Base-by-base conservation (phyloP, 805 yeast genomes). In the Ogataea wickerhamii region DNA sequence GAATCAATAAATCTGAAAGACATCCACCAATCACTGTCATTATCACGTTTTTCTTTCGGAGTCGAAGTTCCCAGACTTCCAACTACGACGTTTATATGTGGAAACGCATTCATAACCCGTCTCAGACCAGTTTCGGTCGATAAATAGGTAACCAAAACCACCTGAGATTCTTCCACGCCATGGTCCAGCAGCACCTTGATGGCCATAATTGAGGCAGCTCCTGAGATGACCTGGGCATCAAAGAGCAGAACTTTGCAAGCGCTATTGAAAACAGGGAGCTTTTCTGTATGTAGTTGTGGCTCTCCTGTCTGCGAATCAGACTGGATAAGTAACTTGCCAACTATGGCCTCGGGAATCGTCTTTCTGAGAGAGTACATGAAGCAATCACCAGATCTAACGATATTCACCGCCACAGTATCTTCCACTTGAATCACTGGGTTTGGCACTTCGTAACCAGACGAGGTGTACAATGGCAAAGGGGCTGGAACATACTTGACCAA, bases 181-280 rank as follows among this genome's bases (percentile, higher is more conserved):
- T 91, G 94, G 55, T 91, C 98, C 12, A 85, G 49, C 34, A 91
- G 64, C 3, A 91, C 88, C 51, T 87, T 93, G 31, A 87, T 76
- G 0, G 97, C 95, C 98, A 91, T 93, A 29, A 87, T 83, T 2
- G 89, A 81, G 0, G 95, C 95, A 0, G 96, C 95, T 2, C 98
- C 98, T 21, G 95, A 80, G 22, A 87, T 81, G 34, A 87, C 70
- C 57, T 91, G 96, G 0, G 95, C 87, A 55, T 91, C 97, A 53
- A 87, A 76, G 34, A 91, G 61, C 6, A 91, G 61, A 1, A 87
- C 77, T 43, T 73, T 76, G 24, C 65, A 58, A 13, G 44, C 52
- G 16, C 12, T 45, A 35, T 20, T 48, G 43, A 40, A 44, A 21
- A 0, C 61, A 0, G 97, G 96, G 26, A 91, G 61, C 18, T 77